Percentiles rank a stretch among this genome's conserved stretches.
Evolutionary conservation across 805 yeast genomes (phyloP).

Genomic region (Lipomyces sp.): DNA sequence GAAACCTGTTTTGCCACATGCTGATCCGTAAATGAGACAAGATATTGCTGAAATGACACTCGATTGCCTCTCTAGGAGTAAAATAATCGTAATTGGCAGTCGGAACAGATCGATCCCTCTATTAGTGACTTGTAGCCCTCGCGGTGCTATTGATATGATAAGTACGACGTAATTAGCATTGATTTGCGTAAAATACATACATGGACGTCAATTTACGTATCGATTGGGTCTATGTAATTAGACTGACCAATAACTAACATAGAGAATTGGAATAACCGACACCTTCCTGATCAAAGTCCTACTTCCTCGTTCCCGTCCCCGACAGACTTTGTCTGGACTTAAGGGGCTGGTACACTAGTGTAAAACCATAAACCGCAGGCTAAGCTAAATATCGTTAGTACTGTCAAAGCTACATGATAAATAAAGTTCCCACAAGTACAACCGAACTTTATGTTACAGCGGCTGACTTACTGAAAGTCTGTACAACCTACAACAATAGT

Average conservation of each 20-base stretch:
- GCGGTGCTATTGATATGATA: background rate
- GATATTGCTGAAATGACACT: background rate
- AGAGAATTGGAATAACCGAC: background rate
- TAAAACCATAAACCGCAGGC: background rate
- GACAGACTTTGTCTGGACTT: background rate
- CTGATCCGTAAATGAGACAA: background rate
- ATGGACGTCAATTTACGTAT: background rate
- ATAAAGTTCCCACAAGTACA: background rate
- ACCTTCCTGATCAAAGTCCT: background rate
- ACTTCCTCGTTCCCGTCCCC: too few species aligned
- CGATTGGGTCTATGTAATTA: background rate
- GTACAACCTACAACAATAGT: background rate
- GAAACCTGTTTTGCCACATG: background rate
- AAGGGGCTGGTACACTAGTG: background rate
- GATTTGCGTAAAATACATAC: background rate
- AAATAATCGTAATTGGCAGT: background rate
- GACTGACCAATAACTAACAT: background rate
- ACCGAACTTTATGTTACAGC: background rate
- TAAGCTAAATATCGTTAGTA: conserved; percentile 3
- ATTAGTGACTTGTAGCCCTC: too few species aligned
- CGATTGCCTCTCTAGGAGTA: background rate
- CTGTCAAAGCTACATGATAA: background rate
- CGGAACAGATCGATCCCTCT: background rate
- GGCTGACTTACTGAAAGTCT: background rate
- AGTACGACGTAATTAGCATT: background rate